phyloP scores from a whole-genome alignment of 441 rosid species.

The Croton setiger region DNA sequence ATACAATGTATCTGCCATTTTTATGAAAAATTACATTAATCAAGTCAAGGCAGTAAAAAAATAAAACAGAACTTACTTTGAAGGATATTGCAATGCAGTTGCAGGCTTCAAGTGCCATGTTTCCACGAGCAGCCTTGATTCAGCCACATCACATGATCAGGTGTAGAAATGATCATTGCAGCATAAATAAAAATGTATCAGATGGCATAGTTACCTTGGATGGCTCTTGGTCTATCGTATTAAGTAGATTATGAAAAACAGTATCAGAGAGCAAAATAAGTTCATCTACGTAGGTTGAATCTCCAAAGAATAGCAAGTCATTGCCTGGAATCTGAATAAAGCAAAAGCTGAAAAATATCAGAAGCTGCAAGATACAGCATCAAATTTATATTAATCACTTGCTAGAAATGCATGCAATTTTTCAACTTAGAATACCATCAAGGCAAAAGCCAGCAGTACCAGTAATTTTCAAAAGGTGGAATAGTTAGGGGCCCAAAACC shows the following conservation, averaged over 20 bases:
- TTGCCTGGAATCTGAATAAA: constrained; percentile 53
- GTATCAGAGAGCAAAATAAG: constrained; percentile 40
- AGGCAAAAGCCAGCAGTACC: not conserved
- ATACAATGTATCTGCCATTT: not conserved
- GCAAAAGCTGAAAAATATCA: constrained; percentile 8
- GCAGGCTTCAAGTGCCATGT: constrained; percentile 88
- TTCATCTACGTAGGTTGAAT: constrained; percentile 54
- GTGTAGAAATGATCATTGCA: not conserved
- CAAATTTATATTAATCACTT: not conserved
- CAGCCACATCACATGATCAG: constrained; percentile 26
- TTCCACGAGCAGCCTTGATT: constrained; percentile 58
- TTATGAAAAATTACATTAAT: not conserved
- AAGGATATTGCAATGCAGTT: constrained; percentile 68
- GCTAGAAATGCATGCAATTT: not conserved
- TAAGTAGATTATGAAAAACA: constrained; percentile 47
- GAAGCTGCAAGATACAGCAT: constrained; percentile 2
- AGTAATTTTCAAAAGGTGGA: not conserved
- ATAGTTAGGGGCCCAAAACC: not conserved
- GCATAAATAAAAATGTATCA: not conserved
- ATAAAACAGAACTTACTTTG: constrained; percentile 39
- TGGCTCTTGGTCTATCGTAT: constrained; percentile 57
- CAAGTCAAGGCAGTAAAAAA: constrained; percentile 5
- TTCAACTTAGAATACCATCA: not conserved
- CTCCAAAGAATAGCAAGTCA: constrained; percentile 61
- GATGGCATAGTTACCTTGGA: constrained; percentile 43